These are phyloP conservation scores for Gardenia jasminoides DNA, from an alignment of 257 asterid genomes.

Conservation along the genomic window DNA sequence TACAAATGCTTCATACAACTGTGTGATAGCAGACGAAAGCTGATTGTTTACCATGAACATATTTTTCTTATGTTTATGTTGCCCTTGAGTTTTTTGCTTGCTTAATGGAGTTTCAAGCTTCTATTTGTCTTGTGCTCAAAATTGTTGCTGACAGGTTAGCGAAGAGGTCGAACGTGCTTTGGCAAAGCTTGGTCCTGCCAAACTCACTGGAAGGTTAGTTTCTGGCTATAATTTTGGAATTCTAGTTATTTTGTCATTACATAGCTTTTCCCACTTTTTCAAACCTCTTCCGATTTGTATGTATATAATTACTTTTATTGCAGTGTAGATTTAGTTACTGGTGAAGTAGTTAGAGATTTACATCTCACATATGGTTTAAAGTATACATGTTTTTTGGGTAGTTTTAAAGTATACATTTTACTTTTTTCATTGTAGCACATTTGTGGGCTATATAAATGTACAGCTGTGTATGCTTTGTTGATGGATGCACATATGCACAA, in stretches of 20 bases:
- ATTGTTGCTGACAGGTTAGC: conserved; percentile 68
- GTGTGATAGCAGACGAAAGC: neutral
- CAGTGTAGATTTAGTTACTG: neutral
- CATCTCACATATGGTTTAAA: neutral
- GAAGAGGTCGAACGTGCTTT: conserved; percentile 98
- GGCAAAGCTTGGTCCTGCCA: conserved; percentile 91
- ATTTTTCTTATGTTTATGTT: neutral
- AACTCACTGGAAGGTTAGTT: conserved; percentile 69
- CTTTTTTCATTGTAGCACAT: neutral
- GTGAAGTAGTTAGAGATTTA: neutral
- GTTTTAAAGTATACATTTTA: neutral
- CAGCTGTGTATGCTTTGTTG: neutral
- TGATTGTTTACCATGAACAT: neutral
- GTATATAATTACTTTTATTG: neutral
- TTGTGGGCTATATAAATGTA: neutral
- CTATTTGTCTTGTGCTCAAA: neutral
- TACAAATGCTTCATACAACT: neutral
- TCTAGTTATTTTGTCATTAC: neutral
- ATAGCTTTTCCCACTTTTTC: neutral
- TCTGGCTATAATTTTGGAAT: neutral
- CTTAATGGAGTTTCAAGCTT: conserved; percentile 5
- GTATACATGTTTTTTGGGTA: no score
- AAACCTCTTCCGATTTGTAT: neutral
- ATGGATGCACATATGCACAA: neutral
- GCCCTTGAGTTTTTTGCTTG: neutral